A percentile compares a stretch with the other conserved stretches of the same genome.
Evolutionary conservation across 1,284 basidiomycete species (phyloP).

Genomic region (Tilletiaria anomala): DNA sequence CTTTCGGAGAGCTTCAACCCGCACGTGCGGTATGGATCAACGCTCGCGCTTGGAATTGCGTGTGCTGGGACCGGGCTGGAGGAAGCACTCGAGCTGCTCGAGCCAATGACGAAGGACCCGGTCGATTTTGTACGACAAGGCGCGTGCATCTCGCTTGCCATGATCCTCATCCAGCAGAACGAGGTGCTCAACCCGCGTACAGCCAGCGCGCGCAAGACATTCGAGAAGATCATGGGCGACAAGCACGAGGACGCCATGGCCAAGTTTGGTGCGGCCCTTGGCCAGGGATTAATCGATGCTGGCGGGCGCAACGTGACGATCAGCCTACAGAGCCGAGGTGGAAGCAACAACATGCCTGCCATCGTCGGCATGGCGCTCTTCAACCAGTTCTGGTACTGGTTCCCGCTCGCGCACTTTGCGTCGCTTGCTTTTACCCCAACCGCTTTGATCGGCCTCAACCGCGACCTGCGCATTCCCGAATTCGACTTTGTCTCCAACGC

Average conservation of each 20-base stretch:
- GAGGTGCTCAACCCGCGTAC: conserved; percentile 36
- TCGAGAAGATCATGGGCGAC: conserved; percentile 34
- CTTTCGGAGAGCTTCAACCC: conserved; percentile 39
- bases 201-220: conserved; percentile 25
- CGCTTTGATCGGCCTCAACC: conserved; percentile 32
- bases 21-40: conserved; percentile 37
- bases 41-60: conserved; percentile 38
- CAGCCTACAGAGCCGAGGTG: conserved; percentile 29
- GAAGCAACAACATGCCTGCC: conserved; percentile 34
- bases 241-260: conserved; percentile 40
- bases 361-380: conserved; percentile 40
- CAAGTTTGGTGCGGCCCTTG: conserved; percentile 38
- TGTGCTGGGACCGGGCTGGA: conserved; percentile 38
- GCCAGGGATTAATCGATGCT: conserved; percentile 35
- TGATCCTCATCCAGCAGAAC: conserved; percentile 39
- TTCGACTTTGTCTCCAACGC: conserved; percentile 32
- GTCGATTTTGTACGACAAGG: conserved; percentile 39
- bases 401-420: conserved; percentile 38
- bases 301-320: conserved; percentile 40
- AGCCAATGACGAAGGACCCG: conserved; percentile 39
- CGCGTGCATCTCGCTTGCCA: conserved; percentile 34
- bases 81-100: conserved; percentile 35
- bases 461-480: conserved; percentile 29
- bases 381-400: conserved; percentile 41
- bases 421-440: conserved; percentile 37